Conservation (phyloP, 2,329 filamentous ascomycete genomes). For the Penicillium sp. region DNA sequence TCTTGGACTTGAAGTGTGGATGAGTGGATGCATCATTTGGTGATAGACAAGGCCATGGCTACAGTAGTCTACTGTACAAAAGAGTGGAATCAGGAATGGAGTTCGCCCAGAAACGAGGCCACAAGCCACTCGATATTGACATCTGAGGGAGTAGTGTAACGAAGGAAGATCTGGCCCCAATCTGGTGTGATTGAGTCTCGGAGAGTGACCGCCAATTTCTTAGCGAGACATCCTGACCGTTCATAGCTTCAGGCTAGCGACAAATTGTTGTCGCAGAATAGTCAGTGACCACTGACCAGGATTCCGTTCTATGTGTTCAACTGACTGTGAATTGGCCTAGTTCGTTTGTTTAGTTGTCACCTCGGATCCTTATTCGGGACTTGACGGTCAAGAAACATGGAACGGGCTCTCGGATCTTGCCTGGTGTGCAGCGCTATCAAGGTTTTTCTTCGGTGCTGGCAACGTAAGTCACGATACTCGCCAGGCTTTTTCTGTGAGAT, state of each 20-base stretch:
- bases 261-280: not conserved
- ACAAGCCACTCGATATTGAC: not conserved
- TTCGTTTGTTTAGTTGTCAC: no score
- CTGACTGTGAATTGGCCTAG: no score
- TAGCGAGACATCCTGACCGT: not conserved
- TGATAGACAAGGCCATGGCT: not conserved
- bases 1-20: not conserved
- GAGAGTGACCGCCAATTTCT: slow-evolving; percentile 17
- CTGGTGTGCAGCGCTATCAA: slow-evolving; percentile 7
- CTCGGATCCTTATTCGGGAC: not conserved
- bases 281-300: no score
- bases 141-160: slow-evolving; percentile 1
- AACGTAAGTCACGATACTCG: not conserved
- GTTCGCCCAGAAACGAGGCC: slow-evolving; percentile 15
- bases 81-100: not conserved
- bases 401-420: slow-evolving; percentile 3
- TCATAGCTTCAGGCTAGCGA: not conserved
- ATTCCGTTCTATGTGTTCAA: no score
- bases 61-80: not conserved
- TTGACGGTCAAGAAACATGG: not conserved
- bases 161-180: slow-evolving; percentile 14
- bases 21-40: not conserved
- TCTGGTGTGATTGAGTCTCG: slow-evolving; percentile 16
- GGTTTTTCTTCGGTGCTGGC: not conserved
- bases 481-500: no score